These are phyloP conservation scores for Trichoderma asperelloides DNA, from an alignment of 495 filamentous ascomycete species.

Conservation along the genomic window DNA sequence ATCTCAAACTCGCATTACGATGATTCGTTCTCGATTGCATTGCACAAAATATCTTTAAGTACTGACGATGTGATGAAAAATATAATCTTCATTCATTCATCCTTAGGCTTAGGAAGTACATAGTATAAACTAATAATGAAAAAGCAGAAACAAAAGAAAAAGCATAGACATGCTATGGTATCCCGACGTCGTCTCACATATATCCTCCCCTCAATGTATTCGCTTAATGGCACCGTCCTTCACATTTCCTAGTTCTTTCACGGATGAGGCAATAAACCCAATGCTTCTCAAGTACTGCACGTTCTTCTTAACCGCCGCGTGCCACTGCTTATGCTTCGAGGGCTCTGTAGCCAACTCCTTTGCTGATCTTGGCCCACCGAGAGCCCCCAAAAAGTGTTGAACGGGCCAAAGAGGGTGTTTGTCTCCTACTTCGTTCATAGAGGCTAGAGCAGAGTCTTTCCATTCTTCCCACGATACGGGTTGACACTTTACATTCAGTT, in stretches of 20 bases:
- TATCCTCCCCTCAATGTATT: neutral
- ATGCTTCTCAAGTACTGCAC: neutral
- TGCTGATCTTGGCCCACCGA: neutral
- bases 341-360: neutral
- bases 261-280: neutral
- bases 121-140: neutral
- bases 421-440: neutral
- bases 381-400: neutral
- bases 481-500: neutral
- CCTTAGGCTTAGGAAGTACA: no score
- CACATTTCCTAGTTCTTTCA: neutral
- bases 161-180: neutral
- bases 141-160: neutral
- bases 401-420: neutral
- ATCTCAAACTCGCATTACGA: no score
- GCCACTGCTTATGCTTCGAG: neutral
- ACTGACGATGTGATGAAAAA: no score
- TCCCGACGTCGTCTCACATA: no score
- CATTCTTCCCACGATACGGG: neutral
- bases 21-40: no score
- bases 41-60: no score
- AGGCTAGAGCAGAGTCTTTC: neutral
- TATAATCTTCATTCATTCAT: no score
- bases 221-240: conserved; percentile 1
- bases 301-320: neutral